Evolutionary conservation across 1,139 yeast genomes (phyloP).

Genomic region (Lizanozyma gosingica): DNA sequence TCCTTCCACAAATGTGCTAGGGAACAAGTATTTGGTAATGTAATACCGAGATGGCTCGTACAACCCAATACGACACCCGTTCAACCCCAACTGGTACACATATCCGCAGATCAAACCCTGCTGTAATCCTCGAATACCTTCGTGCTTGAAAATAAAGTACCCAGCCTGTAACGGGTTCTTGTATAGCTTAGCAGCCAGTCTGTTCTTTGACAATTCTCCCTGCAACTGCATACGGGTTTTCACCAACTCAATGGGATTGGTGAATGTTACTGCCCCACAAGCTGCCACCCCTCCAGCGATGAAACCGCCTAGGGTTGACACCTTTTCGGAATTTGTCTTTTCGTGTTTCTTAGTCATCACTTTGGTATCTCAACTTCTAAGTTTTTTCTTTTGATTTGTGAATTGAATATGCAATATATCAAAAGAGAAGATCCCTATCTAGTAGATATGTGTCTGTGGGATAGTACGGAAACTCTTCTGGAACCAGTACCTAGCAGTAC

Average conservation of each 20-base stretch:
- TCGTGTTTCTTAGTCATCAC: slow-evolving; percentile 1
- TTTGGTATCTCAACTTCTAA: too few relatives aligned
- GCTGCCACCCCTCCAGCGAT: slow-evolving; percentile 94
- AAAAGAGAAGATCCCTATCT: too few relatives aligned
- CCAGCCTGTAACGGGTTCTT: slow-evolving; percentile 84
- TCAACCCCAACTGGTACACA: slow-evolving; percentile 78
- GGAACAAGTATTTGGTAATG: slow-evolving; percentile 48
- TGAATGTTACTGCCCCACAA: slow-evolving; percentile 94
- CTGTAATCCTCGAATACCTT: slow-evolving; percentile 83
- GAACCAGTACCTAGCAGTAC: too few relatives aligned
- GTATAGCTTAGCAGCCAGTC: slow-evolving; percentile 46
- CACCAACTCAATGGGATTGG: slow-evolving; percentile 90
- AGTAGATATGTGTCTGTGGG: too few relatives aligned
- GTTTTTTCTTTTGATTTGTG: too few relatives aligned
- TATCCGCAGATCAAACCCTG: slow-evolving; percentile 82
- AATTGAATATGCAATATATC: too few relatives aligned
- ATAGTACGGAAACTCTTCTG: too few relatives aligned
- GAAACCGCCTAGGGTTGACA: slow-evolving; percentile 71
- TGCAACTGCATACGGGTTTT: slow-evolving; percentile 95
- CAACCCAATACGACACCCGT: slow-evolving; percentile 89
- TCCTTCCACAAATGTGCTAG: slow-evolving; percentile 36
- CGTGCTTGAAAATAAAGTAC: slow-evolving; percentile 61
- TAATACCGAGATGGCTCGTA: slow-evolving; percentile 77
- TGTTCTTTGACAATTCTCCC: slow-evolving; percentile 66
- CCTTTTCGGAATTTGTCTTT: slow-evolving; percentile 40